Evolutionary conservation across 2,329 filamentous ascomycete species (phyloP).

Genomic region (Penicillium italicum): DNA sequence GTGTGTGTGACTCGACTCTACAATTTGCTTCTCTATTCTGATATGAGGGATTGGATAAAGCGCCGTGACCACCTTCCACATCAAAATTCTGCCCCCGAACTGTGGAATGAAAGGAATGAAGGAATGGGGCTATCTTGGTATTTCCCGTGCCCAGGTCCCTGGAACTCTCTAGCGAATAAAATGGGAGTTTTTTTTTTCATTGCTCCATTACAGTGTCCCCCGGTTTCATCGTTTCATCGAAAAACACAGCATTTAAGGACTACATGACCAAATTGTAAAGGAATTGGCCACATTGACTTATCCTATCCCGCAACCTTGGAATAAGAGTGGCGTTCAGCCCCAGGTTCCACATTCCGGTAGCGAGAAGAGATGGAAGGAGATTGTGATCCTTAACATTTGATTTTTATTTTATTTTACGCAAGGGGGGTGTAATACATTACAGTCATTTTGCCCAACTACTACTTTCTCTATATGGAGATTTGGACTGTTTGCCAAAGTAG

Average conservation of each 20-base stretch:
- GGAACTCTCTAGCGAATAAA: conserved; percentile 2
- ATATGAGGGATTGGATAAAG: neutral
- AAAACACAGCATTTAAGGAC: too few species aligned
- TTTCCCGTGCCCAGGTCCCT: conserved; percentile 16
- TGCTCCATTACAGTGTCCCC: too few species aligned
- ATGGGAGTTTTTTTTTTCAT: too few species aligned
- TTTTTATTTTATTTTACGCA: conserved; percentile 3
- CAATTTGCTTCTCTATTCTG: neutral
- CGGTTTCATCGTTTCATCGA: too few species aligned
- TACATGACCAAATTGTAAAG: neutral
- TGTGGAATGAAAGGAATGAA: conserved; percentile 5
- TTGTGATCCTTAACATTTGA: neutral
- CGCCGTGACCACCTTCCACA: neutral
- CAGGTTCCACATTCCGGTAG: conserved; percentile 20
- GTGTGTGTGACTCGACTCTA: neutral
- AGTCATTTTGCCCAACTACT: neutral
- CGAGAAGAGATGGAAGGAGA: neutral
- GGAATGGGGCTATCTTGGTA: conserved; percentile 8
- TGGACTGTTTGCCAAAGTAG: neutral
- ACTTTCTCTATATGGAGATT: neutral
- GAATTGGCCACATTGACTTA: neutral
- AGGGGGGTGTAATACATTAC: neutral
- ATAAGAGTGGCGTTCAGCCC: conserved; percentile 21
- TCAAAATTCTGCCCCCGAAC: neutral
- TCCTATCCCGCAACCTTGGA: conserved; percentile 1